These are phyloP conservation scores for Mariannaea sp. DNA, from an alignment of 2,329 filamentous ascomycete genomes.

Conservation along the genomic window DNA sequence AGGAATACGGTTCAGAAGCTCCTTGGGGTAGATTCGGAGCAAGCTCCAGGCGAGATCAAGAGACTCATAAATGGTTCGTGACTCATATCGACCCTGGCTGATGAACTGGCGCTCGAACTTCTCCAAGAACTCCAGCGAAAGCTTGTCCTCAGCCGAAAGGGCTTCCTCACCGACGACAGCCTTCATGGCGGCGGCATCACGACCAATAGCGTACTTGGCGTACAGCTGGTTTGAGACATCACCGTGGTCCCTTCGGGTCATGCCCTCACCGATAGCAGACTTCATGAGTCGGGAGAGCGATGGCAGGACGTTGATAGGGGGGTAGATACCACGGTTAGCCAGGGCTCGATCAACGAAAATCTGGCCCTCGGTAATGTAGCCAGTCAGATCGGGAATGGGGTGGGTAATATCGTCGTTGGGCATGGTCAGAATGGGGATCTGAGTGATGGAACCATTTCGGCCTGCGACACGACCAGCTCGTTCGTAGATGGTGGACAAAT, in stretches of 20 bases:
- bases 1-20: conserved; percentile 93
- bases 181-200: conserved; percentile 98
- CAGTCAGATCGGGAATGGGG: conserved; percentile 97
- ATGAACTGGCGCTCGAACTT: conserved; percentile 98
- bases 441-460: conserved; percentile 97
- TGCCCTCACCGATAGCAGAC: conserved; percentile 96
- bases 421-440: conserved; percentile 99
- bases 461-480: conserved; percentile 96
- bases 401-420: conserved; percentile 99
- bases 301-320: conserved; percentile 96
- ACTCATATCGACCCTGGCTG: conserved; percentile 88
- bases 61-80: conserved; percentile 88
- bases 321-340: conserved; percentile 96
- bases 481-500: conserved; percentile 99
- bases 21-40: conserved; percentile 96
- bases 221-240: conserved; percentile 99
- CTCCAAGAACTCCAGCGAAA: conserved; percentile 96
- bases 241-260: conserved; percentile 94
- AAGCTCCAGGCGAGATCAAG: conserved; percentile 96
- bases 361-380: conserved; percentile 98
- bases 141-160: conserved; percentile 92
- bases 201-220: conserved; percentile 98
- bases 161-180: conserved; percentile 98
- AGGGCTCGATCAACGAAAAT: conserved; percentile 96
- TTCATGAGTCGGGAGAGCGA: conserved; percentile 99